Percentiles rank a stretch among this genome's conserved stretches.
Evolutionary conservation across 345 rosid species (phyloP).

Genomic region (Aquilaria sinensis): DNA sequence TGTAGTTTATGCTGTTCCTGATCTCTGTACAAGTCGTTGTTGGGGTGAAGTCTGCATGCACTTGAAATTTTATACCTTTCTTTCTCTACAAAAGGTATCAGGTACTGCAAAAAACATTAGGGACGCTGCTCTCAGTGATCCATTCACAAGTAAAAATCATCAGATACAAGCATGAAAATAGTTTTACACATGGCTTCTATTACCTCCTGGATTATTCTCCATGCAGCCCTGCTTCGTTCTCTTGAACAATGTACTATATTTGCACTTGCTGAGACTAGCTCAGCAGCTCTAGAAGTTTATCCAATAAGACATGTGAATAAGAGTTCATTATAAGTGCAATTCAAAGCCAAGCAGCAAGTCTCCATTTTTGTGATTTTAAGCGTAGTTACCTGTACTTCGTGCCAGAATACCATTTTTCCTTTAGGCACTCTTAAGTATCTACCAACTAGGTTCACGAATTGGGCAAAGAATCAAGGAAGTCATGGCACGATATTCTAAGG

Average conservation of each 20-base stretch:
- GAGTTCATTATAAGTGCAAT: too few relatives aligned
- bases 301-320: too few relatives aligned
- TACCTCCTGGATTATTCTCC: slow-evolving; percentile 52
- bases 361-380: too few relatives aligned
- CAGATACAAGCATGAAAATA: not conserved
- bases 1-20: slow-evolving; percentile 61
- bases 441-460: not conserved
- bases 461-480: not conserved
- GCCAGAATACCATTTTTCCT: too few relatives aligned
- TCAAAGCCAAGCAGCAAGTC: too few relatives aligned
- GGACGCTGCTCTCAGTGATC: slow-evolving; percentile 5
- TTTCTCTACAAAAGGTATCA: slow-evolving; percentile 58
- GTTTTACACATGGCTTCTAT: not conserved
- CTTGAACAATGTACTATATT: slow-evolving; percentile 63
- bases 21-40: slow-evolving; percentile 53
- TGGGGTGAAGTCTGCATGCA: slow-evolving; percentile 47
- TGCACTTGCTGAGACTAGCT: not conserved
- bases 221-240: slow-evolving; percentile 65
- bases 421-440: too few relatives aligned
- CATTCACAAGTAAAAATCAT: not conserved
- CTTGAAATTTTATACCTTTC: slow-evolving; percentile 38
- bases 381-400: too few relatives aligned
- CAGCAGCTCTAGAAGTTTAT: too few relatives aligned
- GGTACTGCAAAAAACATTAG: slow-evolving; percentile 32
- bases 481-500: not conserved